Evolutionary conservation across 805 yeast genomes (phyloP).

Genomic region (Schizosaccharomyces cryophilus): DNA sequence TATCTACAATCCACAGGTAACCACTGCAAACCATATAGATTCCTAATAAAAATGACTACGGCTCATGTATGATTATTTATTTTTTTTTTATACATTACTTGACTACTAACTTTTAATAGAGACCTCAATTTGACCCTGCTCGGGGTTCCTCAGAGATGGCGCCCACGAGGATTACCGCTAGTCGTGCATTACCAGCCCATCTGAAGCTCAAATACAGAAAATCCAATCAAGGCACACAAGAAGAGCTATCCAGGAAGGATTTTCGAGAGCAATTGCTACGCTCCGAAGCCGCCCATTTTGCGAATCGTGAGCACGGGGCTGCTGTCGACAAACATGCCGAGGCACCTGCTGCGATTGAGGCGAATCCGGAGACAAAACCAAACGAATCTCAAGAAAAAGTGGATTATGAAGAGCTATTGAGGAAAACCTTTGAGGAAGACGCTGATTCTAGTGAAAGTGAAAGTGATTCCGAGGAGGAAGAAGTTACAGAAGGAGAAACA

Average conservation of each 20-base stretch:
- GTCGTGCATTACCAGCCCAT: slow-evolving; percentile 32
- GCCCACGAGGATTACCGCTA: slow-evolving; percentile 25
- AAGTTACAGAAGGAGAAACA: background rate
- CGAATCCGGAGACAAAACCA: background rate
- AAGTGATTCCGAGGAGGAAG: background rate
- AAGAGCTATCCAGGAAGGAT: slow-evolving; percentile 8
- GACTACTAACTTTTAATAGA: slow-evolving; percentile 11
- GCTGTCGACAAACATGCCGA: background rate
- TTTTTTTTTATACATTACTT: background rate
- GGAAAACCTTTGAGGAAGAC: background rate
- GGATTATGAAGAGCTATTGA: background rate
- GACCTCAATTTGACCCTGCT: slow-evolving; percentile 45
- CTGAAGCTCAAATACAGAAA: slow-evolving; percentile 21
- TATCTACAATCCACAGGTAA: too few relatives aligned
- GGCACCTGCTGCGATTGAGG: too few relatives aligned
- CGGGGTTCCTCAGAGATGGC: slow-evolving; percentile 25
- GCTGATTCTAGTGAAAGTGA: background rate
- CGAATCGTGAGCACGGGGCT: background rate
- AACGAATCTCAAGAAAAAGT: background rate
- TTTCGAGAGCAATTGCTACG: slow-evolving; percentile 10
- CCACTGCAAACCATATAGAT: too few relatives aligned
- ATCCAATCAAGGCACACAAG: slow-evolving; percentile 13
- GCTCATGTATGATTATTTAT: background rate
- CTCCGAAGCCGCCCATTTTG: slow-evolving; percentile 6
- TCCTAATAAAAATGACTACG: background rate